Base-by-base conservation (phyloP, 257 asterid species). In the Forsythia viridissima region DNA sequence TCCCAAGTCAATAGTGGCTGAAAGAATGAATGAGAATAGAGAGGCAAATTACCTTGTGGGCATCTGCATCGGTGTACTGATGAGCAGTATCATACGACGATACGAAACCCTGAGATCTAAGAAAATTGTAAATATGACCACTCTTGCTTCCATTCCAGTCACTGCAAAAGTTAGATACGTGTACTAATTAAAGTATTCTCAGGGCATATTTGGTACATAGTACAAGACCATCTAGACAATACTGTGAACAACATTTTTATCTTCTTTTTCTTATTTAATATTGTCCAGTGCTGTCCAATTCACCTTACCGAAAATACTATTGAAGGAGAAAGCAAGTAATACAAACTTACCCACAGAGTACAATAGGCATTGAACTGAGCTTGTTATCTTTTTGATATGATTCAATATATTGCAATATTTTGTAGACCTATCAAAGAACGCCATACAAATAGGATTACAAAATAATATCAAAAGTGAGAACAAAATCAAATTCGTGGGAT, bases 91-190 rank as follows among this genome's bases (percentile, higher is more conserved):
- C 99, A 79, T 93, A 92, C 1, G 99, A 92, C 20, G 99, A 96
- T 24, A 87, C 97, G 80, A 96, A 96, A 68, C 98, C 99, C 79
- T 96, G 99, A 74, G 98, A 96, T 78, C 99, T 80, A 36, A 96
- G 97, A 83, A 96, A 96, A 78, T 96, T 92, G 88, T 90, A 93
- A 44, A 93, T 88, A 90, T 96, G 96, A 34, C 99, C 99, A 70
- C 90, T 85, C 87, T 92, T 96, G 86, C 98, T 96, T 74, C 99
- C 98, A 3, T 96, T 96, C 98, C 98, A 96, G 59, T 96, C 99
- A 75, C 98, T 96, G 83, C 9, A 76, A 71, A 80, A 77, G 61
- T 70, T 59, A 81, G 71, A 84, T 43, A 82, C 34, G 39, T 38
- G 6, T 6, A 8, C 67, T 5, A 40, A 65, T n/a, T 46, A 57